Evolutionary conservation across 768 basidiomycete genomes (phyloP).

Genomic region (Suillus placidus): DNA sequence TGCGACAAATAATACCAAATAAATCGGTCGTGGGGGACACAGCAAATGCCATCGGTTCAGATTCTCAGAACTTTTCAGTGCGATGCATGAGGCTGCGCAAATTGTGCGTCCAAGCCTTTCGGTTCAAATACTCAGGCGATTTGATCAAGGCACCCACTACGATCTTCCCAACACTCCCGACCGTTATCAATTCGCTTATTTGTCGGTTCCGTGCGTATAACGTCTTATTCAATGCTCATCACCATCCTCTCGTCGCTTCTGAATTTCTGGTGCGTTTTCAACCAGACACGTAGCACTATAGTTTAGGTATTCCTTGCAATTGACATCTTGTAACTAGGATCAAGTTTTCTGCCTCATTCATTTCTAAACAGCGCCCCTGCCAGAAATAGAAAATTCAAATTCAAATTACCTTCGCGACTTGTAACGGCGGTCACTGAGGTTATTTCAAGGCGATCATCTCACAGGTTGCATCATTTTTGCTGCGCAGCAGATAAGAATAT

Average conservation of each 20-base stretch:
- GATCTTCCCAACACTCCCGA: background rate
- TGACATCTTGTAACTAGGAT: background rate
- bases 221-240: background rate
- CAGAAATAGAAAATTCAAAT: background rate
- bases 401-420: background rate
- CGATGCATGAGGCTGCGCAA: constrained; percentile 1
- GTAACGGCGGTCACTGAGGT: background rate
- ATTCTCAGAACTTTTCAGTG: too few relatives aligned
- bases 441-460: background rate
- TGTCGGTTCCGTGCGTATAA: background rate
- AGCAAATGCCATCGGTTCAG: background rate
- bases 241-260: background rate
- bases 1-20: constrained; percentile 35
- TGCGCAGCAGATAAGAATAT: constrained; percentile 5
- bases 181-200: background rate
- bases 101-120: constrained; percentile 3
- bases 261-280: background rate
- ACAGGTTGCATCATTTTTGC: constrained; percentile 7
- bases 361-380: background rate
- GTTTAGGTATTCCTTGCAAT: background rate
- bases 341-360: constrained; percentile 1
- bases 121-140: background rate
- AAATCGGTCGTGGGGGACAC: constrained; percentile 1
- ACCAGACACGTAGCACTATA: background rate
- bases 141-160: background rate